Base-by-base conservation (phyloP, 805 yeast species). In the Monosporozyma servazzii region DNA sequence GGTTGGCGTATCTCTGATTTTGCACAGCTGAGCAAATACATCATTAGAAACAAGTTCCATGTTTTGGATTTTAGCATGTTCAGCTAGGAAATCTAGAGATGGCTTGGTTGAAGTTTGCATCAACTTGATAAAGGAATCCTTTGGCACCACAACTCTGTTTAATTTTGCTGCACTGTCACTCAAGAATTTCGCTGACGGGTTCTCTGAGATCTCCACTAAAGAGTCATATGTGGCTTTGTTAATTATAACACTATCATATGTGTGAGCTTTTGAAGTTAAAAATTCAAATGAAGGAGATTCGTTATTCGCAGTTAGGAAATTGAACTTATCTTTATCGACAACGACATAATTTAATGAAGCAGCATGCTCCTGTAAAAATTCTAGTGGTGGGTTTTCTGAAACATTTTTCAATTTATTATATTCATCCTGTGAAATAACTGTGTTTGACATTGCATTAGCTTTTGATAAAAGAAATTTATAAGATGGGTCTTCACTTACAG, bases 401-500 rank as follows among this genome's bases (percentile, higher is more conserved):
- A 15, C 21, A 3, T 15, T 11, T 21, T 21, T 31, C 18, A 45
- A 25, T n/a, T 13, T 27, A n/a, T 20, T 15, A n/a, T 45, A 45
- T 15, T 42, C 51, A 18, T 15, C n/a, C 7, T 31, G 31, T n/a
- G 44, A 21, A 29, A 48, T 7, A 4, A 52, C 10, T 15, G 11
- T n/a, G 10, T 46, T 37, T 2, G 33, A 30, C 21, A 37, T 15
- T 33, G 9, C 23, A 9, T 25, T 23, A 13, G 52, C 48, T 17
- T 49, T 49, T 10, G 30, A 11, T 3, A 29, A 8, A 13, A 46
- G 37, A 27, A 45, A 49, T 17, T 46, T 43, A 6, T 65, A 20
- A 2, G 58, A 55, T 2, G 69, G 69, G 18, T 20, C 31, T 4
- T 30, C 41, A 18, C 41, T 41, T 13, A 42, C 15, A 7, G 13